Percentiles rank a stretch among this genome's conserved stretches.
phyloP scores from a whole-genome alignment of 148 eudicot genomes.

The Chenopodium album region DNA sequence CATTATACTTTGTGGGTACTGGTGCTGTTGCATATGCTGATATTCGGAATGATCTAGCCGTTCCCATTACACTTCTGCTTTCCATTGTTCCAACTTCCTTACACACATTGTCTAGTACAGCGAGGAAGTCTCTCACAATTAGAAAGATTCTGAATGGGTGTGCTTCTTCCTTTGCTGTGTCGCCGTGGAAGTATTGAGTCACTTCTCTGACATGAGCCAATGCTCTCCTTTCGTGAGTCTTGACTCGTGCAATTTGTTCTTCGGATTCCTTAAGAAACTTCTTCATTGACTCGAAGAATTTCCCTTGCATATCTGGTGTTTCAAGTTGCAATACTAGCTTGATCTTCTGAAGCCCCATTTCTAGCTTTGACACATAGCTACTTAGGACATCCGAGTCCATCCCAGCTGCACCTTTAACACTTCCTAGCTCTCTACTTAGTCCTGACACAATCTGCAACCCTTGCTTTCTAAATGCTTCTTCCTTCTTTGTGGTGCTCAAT shows the following conservation, averaged over 20 bases:
- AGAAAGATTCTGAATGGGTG: conserved; percentile 61
- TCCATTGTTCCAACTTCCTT: conserved; percentile 74
- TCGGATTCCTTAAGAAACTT: conserved; percentile 38
- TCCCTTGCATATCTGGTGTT: conserved; percentile 56
- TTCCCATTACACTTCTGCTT: conserved; percentile 60
- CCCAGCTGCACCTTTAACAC: conserved; percentile 82
- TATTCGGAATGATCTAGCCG: conserved; percentile 73
- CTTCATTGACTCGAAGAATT: conserved; percentile 59
- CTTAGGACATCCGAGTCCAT: conserved; percentile 91
- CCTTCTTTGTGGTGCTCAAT: conserved; percentile 46
- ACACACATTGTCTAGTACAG: conserved; percentile 58
- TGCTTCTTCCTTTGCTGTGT: conserved; percentile 57
- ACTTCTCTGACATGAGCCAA: conserved; percentile 46
- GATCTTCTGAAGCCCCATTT: conserved; percentile 77
- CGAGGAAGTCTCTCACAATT: conserved; percentile 61
- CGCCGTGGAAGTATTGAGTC: conserved; percentile 54
- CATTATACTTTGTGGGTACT: conserved; percentile 52
- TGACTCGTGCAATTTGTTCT: conserved; percentile 35
- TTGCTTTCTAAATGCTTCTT: conserved; percentile 72
- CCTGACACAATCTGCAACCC: conserved; percentile 79
- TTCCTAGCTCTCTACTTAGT: conserved; percentile 71
- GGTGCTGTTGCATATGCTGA: conserved; percentile 64
- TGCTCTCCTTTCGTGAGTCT: conserved; percentile 51
- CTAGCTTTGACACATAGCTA: conserved; percentile 82
- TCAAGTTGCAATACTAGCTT: conserved; percentile 53